Evolutionary conservation across 352 stramenopile species (phyloP).

Genomic region (Globisporangium paroecandrum): DNA sequence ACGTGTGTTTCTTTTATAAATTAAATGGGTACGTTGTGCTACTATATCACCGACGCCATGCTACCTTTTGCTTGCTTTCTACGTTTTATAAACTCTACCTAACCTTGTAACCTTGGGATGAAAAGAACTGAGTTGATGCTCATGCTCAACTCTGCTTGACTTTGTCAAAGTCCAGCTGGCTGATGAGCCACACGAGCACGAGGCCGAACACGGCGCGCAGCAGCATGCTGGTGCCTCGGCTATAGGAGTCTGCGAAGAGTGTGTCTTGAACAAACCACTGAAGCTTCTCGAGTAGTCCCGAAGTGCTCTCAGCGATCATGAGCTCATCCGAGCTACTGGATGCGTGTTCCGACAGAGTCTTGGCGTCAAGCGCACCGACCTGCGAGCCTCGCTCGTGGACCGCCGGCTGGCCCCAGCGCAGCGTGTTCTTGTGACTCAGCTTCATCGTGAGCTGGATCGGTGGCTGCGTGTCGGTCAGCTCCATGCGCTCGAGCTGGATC

Average conservation of each 20-base stretch:
- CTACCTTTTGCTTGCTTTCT: constrained; percentile 2
- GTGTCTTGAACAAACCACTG: constrained; percentile 33
- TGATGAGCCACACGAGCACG: constrained; percentile 35
- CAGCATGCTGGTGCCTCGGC: constrained; percentile 26
- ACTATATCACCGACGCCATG: background rate
- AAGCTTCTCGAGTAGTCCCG: constrained; percentile 8
- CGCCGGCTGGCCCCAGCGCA: background rate
- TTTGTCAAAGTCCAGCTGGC: constrained; percentile 24
- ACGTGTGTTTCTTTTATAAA: constrained; percentile 1
- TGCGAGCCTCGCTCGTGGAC: background rate
- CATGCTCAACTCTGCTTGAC: background rate
- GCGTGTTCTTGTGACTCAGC: constrained; percentile 11
- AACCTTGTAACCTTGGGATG: background rate
- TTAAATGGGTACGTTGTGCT: background rate
- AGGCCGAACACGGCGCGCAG: constrained; percentile 31
- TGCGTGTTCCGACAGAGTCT: background rate
- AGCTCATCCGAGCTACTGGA: background rate
- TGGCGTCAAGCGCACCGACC: background rate
- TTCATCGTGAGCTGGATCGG: constrained; percentile 34
- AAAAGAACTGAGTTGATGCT: background rate
- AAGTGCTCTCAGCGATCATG: constrained; percentile 2
- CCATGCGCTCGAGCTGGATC: constrained; percentile 48
- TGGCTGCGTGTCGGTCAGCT: constrained; percentile 24
- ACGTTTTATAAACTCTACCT: background rate
- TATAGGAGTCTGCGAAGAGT: constrained; percentile 6